phyloP scores from a whole-genome alignment of 495 filamentous ascomycete genomes.

The Penicillium arizonense region DNA sequence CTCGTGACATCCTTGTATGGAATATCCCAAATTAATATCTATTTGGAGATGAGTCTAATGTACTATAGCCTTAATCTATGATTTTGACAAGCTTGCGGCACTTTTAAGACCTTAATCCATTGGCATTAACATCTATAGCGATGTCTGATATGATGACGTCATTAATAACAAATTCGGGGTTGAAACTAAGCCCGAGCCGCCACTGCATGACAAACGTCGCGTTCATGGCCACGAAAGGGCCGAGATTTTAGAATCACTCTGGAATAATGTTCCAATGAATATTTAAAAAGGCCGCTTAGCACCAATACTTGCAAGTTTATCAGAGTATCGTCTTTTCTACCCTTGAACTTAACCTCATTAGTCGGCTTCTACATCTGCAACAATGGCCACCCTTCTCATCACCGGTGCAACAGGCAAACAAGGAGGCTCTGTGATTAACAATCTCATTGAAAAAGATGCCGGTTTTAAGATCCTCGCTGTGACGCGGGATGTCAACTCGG shows the following conservation, averaged over 20 bases:
- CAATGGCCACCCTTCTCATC: slow-evolving; percentile 50
- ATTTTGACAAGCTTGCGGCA: too few relatives aligned
- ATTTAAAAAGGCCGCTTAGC: neutral
- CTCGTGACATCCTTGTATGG: too few relatives aligned
- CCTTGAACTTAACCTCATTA: neutral
- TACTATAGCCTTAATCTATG: too few relatives aligned
- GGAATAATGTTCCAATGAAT: neutral
- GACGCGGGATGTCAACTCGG: slow-evolving; percentile 58
- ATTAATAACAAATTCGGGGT: neutral
- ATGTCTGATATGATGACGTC: neutral
- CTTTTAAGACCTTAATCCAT: too few relatives aligned
- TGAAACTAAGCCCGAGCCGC: neutral
- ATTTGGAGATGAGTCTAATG: too few relatives aligned
- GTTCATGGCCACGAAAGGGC: neutral
- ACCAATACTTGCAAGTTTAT: neutral
- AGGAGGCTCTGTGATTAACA: slow-evolving; percentile 60
- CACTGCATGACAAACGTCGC: neutral
- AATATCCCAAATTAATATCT: too few relatives aligned
- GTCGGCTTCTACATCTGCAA: neutral
- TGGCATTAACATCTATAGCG: too few relatives aligned
- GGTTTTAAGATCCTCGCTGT: slow-evolving; percentile 65
- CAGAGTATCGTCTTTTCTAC: neutral
- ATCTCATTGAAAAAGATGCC: slow-evolving; percentile 46
- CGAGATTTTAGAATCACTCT: neutral
- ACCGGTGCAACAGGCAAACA: slow-evolving; percentile 69